Conservation (phyloP, 83 land plant genomes). For the Larix sibirica region DNA sequence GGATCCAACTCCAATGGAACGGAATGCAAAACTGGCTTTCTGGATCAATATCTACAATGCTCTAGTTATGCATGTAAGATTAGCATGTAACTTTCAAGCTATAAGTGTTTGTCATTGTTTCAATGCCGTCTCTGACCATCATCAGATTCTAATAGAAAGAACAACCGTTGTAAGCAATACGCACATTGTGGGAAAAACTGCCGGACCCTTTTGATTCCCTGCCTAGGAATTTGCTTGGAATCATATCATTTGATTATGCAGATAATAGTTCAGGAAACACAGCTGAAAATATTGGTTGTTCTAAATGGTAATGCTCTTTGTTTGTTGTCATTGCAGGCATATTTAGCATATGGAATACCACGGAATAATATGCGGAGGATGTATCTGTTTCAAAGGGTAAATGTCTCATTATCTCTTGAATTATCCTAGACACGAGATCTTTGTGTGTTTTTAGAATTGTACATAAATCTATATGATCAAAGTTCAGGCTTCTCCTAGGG, state of each 20-base stretch:
- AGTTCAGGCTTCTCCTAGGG: too few relatives aligned
- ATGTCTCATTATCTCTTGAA: background rate
- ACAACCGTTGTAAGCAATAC: background rate
- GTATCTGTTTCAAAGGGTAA: constrained; percentile 90
- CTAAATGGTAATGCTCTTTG: background rate
- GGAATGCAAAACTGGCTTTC: constrained; percentile 78
- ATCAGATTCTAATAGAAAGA: background rate
- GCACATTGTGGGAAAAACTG: background rate
- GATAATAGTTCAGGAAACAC: background rate
- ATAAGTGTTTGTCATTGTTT: background rate
- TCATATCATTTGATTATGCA: background rate
- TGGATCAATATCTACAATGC: constrained; percentile 97
- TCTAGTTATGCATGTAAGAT: constrained; percentile 90
- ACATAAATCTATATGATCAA: background rate
- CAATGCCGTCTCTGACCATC: background rate
- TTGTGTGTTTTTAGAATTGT: background rate
- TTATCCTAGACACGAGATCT: constrained; percentile 4
- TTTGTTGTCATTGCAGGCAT: constrained; percentile 63
- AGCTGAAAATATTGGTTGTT: background rate
- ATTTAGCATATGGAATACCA: constrained; percentile 90
- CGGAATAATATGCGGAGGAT: constrained; percentile 61
- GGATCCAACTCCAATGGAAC: constrained; percentile 61
- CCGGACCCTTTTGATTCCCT: background rate
- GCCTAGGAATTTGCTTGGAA: background rate
- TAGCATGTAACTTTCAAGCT: constrained; percentile 2